Evolutionary conservation across 371 early-diverging fungal genomes (phyloP), one percentile per base, ranked within the genome.

Genomic region (Entomophthora muscae): DNA sequence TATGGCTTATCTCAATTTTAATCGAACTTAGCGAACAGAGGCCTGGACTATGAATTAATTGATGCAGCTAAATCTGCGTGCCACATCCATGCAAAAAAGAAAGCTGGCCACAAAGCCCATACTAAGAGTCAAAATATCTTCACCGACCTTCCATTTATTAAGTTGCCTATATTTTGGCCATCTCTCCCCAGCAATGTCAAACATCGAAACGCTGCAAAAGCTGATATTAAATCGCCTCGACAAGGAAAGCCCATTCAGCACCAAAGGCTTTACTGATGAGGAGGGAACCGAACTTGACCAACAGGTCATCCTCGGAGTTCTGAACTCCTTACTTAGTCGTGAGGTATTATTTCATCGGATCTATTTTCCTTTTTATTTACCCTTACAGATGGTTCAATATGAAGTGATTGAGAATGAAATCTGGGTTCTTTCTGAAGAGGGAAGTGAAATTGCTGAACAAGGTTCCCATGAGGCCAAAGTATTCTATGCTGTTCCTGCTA

Each of bases 391-490:
- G 84, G 76, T 94, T 63, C 70, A 76, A 21, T 94, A 88, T 72
- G 75, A 78, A 64, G 71, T 90, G n/a, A 80, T 94, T 51, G 89
- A 89, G 29, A 70, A 70, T 63, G 91, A 94, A 71, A 69, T 76
- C 30, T 92, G 89, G 85, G 73, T 75, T 55, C 73, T 95, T 68
- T 91, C 92, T 21, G 79, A 77, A 30, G 96, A 97, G 75, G 98
- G 95, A 55, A 66, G 76, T 53, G 87, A 88, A 63, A 80, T 95
- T 66, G 88, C 86, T 32, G 80, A 85, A 52, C 76, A 78, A 57
- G 98, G 98, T 63, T 89, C 89, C 70, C 93, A 94, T 69, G 98
- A 96, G 75, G 95, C 88, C 53, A 84, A 83, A 65, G 90, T 96
- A 32, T 95, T 93, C 74, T 76, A 85, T 59, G 86, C 89, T n/a